A percentile compares a stretch with the other conserved stretches of the same genome.
These are phyloP conservation scores for Linum usitatissimum DNA, from an alignment of 345 rosid species.

Conservation along the genomic window DNA sequence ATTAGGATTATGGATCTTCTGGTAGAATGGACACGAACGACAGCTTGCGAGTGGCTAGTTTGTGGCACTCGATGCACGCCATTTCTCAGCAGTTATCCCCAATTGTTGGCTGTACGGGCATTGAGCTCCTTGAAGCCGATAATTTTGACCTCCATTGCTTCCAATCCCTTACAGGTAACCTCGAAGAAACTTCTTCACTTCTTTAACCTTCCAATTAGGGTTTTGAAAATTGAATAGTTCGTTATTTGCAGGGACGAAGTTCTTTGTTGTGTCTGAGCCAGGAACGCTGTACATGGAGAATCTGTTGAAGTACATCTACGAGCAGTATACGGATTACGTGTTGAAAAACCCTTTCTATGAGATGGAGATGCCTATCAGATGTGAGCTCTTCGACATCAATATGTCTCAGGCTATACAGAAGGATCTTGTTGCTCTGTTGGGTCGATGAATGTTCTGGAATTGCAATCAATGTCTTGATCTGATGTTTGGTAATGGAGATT, in stretches of 20 bases:
- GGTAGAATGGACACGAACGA: conserved; percentile 98
- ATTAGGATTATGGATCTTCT: conserved; percentile 80
- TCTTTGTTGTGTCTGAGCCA: conserved; percentile 91
- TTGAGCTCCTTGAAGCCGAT: conserved; percentile 91
- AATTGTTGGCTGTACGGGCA: conserved; percentile 72
- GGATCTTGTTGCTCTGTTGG: conserved; percentile 64
- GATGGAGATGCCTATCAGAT: conserved; percentile 99
- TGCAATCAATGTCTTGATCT: not conserved
- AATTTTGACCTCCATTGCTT: conserved; percentile 94
- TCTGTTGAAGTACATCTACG: conserved; percentile 68
- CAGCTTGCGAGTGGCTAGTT: conserved; percentile 94
- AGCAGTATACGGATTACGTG: conserved; percentile 81
- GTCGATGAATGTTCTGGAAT: conserved; percentile 25
- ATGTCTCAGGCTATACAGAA: conserved; percentile 68
- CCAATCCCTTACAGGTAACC: conserved; percentile 78
- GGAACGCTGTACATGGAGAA: conserved; percentile 78
- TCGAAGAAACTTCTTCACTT: not conserved
- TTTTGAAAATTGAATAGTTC: not conserved
- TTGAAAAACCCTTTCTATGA: conserved; percentile 97
- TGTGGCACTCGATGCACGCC: conserved; percentile 99
- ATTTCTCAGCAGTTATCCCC: conserved; percentile 98
- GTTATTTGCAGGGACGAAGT: conserved; percentile 61
- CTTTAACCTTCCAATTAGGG: not conserved
- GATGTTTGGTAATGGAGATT: too few species aligned
- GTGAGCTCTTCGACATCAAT: conserved; percentile 88